Base-by-base conservation (phyloP, 1,139 yeast species). In the Yamadazyma diospyri region DNA sequence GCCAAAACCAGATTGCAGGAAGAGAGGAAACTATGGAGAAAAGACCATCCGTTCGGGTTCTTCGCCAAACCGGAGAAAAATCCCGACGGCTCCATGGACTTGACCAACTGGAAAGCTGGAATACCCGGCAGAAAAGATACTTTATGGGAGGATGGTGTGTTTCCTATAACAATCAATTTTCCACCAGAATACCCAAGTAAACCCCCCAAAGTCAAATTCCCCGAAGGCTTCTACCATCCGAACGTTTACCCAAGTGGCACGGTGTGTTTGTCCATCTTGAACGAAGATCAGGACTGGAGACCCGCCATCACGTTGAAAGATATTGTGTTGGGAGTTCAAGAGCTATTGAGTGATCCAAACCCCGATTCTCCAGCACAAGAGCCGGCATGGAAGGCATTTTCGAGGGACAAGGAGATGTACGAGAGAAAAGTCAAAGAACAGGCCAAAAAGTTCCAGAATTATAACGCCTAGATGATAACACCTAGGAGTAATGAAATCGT, bases 21-120 rank as follows among this genome's bases (percentile, higher is more conserved):
- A 56, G 95, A 85, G 57, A 69, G 97, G 56, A 92, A 89, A 61
- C 89, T 84, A 57, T 92, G 99, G 99, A 78, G 99, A 48, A 92
- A 88, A 58, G 97, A 89, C 55, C 99, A 94, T 57, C 99, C 99
- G 0, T 92, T 88, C 59, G 98, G 98, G 4, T 92, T 92, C 59
- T 88, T 65, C 48, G 98, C 98, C 24, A 87, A 85, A 52, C 99
- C 99, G 5, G 57, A 66, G 26, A 89, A 85, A 55, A 67, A 71
- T 11, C 53, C 67, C 3, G 95, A 88, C 51, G 98, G 98, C 1
- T 69, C 88, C 1, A 68, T 92, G 46, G 89, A 92, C 56, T 68
- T 92, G 42, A 85, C 84, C 51, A 73, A 61, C 50, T 92, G 99
- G 99, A 78, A 76, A 16, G 95, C 96, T 7, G 97, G 97, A 15